Percentiles rank a stretch among this genome's conserved stretches.
Evolutionary conservation across 2,329 filamentous ascomycete species (phyloP).

Genomic region (Colletotrichum australisinense): DNA sequence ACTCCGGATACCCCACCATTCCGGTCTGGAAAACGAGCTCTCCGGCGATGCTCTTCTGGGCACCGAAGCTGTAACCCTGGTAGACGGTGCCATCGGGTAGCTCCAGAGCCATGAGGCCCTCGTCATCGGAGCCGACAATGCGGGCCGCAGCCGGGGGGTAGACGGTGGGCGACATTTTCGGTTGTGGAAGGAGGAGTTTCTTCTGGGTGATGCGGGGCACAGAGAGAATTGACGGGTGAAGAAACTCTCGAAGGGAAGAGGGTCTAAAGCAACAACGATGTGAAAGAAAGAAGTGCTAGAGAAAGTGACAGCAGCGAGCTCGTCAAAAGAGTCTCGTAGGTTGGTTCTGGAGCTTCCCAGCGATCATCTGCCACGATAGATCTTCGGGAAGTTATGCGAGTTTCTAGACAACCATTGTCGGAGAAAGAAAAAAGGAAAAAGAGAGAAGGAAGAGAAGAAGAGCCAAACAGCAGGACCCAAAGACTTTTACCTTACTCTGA

Average conservation of each 20-base stretch:
- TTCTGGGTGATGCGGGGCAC: conserved; percentile 25
- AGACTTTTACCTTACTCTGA: conserved; percentile 35
- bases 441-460: conserved; percentile 19
- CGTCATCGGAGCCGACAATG: conserved; percentile 62
- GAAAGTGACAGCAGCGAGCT: conserved; percentile 33
- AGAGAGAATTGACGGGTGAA: conserved; percentile 18
- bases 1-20: conserved; percentile 99
- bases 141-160: conserved; percentile 71
- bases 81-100: conserved; percentile 91
- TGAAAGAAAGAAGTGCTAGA: conserved; percentile 9
- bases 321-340: conserved; percentile 34
- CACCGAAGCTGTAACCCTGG: conserved; percentile 97
- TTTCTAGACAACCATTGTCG: conserved; percentile 36
- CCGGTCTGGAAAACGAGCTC: conserved; percentile 99
- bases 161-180: conserved; percentile 48
- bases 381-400: conserved; percentile 36
- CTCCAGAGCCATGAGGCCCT: conserved; percentile 85
- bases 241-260: conserved; percentile 17
- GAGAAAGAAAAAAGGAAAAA: conserved; percentile 33
- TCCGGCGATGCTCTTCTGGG: conserved; percentile 91
- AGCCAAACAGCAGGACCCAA: conserved; percentile 24
- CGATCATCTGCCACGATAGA: conserved; percentile 40
- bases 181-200: conserved; percentile 23
- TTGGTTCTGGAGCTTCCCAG: conserved; percentile 36
- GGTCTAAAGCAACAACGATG: conserved; percentile 17